Conservation (phyloP, 768 basidiomycete species). For the Trichaptum fuscoviolaceum region DNA sequence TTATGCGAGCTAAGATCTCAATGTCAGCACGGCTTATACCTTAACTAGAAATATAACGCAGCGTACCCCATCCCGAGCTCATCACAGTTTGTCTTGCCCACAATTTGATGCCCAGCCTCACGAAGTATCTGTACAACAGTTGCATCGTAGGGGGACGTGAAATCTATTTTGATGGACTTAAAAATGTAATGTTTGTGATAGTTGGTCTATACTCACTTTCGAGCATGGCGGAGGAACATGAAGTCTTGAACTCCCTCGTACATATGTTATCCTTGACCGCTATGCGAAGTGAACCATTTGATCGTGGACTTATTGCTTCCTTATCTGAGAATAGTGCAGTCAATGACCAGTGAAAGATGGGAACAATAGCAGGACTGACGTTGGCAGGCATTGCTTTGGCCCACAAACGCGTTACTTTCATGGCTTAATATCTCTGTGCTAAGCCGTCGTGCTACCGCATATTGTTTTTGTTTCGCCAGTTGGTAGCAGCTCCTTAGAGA, state of each 20-base stretch:
- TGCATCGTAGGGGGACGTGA: slow-evolving; percentile 78
- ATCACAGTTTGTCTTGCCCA: slow-evolving; percentile 93
- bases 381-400: too few relatives aligned
- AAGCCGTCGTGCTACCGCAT: too few relatives aligned
- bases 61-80: slow-evolving; percentile 98
- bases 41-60: not conserved
- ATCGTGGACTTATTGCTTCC: not conserved
- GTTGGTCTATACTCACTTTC: slow-evolving; percentile 34
- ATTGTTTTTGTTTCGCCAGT: too few relatives aligned
- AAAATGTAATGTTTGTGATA: not conserved
- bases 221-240: slow-evolving; percentile 78
- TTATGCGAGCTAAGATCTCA: slow-evolving; percentile 60
- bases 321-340: not conserved
- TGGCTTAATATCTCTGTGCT: slow-evolving; percentile 26
- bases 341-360: not conserved
- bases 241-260: slow-evolving; percentile 56
- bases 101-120: slow-evolving; percentile 58
- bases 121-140: slow-evolving; percentile 69
- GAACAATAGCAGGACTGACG: too few relatives aligned
- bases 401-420: slow-evolving; percentile 52
- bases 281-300: slow-evolving; percentile 24
- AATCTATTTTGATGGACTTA: slow-evolving; percentile 40
- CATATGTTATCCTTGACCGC: slow-evolving; percentile 89
- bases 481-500: too few relatives aligned
- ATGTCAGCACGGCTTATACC: not conserved